Base-by-base conservation (phyloP, 345 rosid species). In the Trapa incisa region DNA sequence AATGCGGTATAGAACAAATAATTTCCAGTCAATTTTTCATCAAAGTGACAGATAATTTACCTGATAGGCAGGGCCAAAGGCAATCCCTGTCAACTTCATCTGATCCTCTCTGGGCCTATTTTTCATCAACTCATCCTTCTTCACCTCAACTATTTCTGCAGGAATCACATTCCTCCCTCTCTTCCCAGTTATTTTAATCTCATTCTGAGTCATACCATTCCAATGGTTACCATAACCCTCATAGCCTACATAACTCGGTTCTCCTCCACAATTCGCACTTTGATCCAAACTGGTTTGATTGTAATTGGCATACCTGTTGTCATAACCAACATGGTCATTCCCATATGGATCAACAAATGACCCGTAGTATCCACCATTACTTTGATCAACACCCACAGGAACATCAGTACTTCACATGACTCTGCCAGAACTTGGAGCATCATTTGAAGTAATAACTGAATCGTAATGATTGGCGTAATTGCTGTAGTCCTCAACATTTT, bases 1-100 rank as follows among this genome's bases (percentile, higher is more conserved):
- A 41, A 41, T 8, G 43, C 43, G 43, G 43, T 8, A 4, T 41
- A 41, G 43, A 41, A 41, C 43, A 41, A 41, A 41, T 41, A 41
- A 41, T 41, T 41, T 41, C 43, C 7, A 41, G 43, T 8, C 43
- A 41, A 41, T 41, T 41, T 41, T 41, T 8, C 43, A 3, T 8
- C 43, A 41, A 41, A 41, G 6, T 1, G 7, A 41, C 7, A 41
- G 43, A 41, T 41, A 43, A 37, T 66, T 58, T 80, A 94, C 99
- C 97, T 87, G 91, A 78, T 87, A 84, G 42, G 96, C 63, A 61
- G 99, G 99, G 45, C 99, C 99, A 66, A 95, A 91, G 54, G 97
- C 99, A 15, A 89, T 86, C 43, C 97, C 96, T 7, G 99, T 95
- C 57, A 84, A 73, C 85, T 95, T 95, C 70, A 60, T 81, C 72